A percentile compares a stretch with the other conserved stretches of the same genome.
phyloP scores from a whole-genome alignment of 140 eudicot species.

The Oenanthe javanica region DNA sequence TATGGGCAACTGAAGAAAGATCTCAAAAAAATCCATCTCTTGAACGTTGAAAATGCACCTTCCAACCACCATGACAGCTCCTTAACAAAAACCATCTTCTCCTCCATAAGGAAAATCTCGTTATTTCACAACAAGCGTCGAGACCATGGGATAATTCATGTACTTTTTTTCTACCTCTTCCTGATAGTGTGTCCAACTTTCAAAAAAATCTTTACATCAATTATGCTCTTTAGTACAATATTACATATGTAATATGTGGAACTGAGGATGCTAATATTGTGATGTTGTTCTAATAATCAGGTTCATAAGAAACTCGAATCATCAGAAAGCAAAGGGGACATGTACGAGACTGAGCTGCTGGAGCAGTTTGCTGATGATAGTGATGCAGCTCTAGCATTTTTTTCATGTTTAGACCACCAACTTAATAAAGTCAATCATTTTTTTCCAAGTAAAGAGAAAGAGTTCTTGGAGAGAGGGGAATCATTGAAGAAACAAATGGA shows the following conservation, averaged over 20 bases:
- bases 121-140: constrained; percentile 39
- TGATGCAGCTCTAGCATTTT: constrained; percentile 64
- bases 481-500: constrained; percentile 69
- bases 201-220: background rate
- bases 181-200: background rate
- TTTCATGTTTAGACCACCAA: constrained; percentile 72
- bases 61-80: constrained; percentile 28
- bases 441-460: constrained; percentile 65
- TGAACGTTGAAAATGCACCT: constrained; percentile 23
- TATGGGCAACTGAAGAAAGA: constrained; percentile 76
- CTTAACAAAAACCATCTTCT: constrained; percentile 28
- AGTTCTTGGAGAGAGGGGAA: constrained; percentile 87
- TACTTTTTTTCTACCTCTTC: constrained; percentile 27
- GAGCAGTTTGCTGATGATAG: constrained; percentile 55
- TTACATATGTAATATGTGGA: constrained; percentile 4
- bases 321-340: constrained; percentile 46
- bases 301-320: constrained; percentile 71
- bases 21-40: constrained; percentile 65
- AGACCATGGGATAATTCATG: constrained; percentile 60
- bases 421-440: constrained; percentile 94
- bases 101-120: constrained; percentile 48
- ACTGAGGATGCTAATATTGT: constrained; percentile 13
- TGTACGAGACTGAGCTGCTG: constrained; percentile 75
- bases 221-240: background rate
- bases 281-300: constrained; percentile 28